Percentiles rank a stretch among this genome's conserved stretches.
Evolutionary conservation across 257 asterid species (phyloP).

Genomic region (Penstemon eatonii): DNA sequence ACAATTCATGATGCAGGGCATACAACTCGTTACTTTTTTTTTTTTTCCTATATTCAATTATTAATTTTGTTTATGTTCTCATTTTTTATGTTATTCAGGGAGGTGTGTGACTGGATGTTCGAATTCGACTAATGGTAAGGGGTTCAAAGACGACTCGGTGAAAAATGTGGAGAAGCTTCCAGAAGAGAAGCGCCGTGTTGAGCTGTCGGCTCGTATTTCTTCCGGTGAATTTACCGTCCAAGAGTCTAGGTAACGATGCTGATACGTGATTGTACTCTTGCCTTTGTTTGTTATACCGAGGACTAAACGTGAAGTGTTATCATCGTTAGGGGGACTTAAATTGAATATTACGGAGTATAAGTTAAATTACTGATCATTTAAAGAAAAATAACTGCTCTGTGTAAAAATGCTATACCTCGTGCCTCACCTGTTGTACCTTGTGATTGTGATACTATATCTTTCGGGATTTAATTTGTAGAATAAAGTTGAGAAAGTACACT

Average conservation of each 20-base stretch:
- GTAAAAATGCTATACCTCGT: too few species aligned
- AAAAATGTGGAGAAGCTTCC: constrained; percentile 59
- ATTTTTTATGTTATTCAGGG: constrained; percentile 39
- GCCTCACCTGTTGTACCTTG: too few species aligned
- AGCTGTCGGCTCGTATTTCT: constrained; percentile 84
- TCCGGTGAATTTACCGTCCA: constrained; percentile 82
- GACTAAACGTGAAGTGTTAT: neutral
- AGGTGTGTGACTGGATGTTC: constrained; percentile 51
- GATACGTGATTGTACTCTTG: neutral
- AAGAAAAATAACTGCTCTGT: too few species aligned
- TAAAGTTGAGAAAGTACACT: too few species aligned
- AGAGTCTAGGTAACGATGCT: constrained; percentile 50
- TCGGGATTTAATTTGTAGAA: too few species aligned
- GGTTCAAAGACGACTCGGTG: constrained; percentile 41
- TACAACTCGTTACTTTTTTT: constrained; percentile 1
- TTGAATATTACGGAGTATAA: neutral
- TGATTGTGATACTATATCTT: too few species aligned
- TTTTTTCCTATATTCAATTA: neutral
- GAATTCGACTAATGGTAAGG: constrained; percentile 51
- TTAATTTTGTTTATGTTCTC: neutral
- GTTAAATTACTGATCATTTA: too few species aligned
- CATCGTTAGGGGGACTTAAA: neutral
- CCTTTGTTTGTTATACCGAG: constrained; percentile 23
- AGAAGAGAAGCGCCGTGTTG: constrained; percentile 72
- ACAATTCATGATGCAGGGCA: constrained; percentile 20